These are phyloP conservation scores for Colletotrichum lini DNA, from an alignment of 2,329 filamentous ascomycete species.

Conservation along the genomic window DNA sequence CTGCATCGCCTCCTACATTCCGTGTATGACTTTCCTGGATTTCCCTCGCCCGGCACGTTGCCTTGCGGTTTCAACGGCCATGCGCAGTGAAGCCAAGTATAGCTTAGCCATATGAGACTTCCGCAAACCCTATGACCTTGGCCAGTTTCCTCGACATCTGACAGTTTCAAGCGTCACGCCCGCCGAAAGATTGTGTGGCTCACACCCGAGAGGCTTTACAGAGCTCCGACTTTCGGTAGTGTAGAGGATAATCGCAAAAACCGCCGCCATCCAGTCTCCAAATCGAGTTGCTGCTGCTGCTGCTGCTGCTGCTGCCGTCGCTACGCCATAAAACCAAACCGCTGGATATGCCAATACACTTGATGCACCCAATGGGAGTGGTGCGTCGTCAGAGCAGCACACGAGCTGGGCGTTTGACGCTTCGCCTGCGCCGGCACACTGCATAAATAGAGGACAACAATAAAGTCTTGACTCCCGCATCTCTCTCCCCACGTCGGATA, in stretches of 20 bases:
- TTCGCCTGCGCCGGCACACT: slow-evolving; percentile 19
- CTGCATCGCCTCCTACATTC: neutral
- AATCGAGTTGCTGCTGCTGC: no score
- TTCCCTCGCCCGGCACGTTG: neutral
- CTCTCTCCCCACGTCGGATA: slow-evolving; percentile 16
- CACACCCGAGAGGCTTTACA: neutral
- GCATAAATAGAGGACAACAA: slow-evolving; percentile 7
- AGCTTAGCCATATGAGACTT: neutral
- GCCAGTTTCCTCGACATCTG: neutral
- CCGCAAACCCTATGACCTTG: neutral
- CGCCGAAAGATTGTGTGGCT: neutral
- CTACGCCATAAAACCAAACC: neutral
- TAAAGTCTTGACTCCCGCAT: slow-evolving; percentile 7
- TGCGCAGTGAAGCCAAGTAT: neutral
- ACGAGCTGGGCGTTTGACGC: slow-evolving; percentile 6
- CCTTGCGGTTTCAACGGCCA: slow-evolving; percentile 5
- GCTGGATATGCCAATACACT: neutral
- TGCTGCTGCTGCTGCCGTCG: neutral
- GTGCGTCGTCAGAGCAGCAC: neutral
- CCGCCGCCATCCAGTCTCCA: neutral
- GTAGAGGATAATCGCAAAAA: no score
- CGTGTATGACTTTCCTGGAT: neutral
- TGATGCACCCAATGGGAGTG: neutral
- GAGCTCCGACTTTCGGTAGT: neutral
- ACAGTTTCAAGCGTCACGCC: neutral